Conservation (phyloP, 179 eudicot genomes). For the Actinidia arguta region DNA sequence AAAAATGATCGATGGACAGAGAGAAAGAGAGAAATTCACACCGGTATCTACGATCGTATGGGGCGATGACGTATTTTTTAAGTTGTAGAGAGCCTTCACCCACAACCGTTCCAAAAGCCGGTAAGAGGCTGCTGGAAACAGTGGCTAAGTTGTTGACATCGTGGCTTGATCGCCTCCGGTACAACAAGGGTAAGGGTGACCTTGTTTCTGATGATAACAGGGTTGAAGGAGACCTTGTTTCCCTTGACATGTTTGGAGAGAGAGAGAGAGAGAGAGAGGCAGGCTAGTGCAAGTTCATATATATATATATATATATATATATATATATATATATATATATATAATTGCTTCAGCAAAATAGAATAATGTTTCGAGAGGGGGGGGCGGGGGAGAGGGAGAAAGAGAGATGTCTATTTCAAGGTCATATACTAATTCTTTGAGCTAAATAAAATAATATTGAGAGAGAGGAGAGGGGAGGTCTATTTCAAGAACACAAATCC, state of each 20-base stretch:
- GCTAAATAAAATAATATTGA: no score
- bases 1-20: no score
- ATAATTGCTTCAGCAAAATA: no score
- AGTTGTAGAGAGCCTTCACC: slow-evolving; percentile 42
- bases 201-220: slow-evolving; percentile 25
- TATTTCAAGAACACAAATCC: no score
- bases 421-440: no score
- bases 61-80: slow-evolving; percentile 44
- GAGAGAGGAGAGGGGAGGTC: no score
- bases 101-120: slow-evolving; percentile 60
- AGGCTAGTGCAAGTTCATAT: neutral
- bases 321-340: no score
- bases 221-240: slow-evolving; percentile 18
- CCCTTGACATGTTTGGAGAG: slow-evolving; percentile 13
- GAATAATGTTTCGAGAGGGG: no score
- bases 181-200: slow-evolving; percentile 41
- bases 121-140: slow-evolving; percentile 60
- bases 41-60: slow-evolving; percentile 60
- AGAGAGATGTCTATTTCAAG: no score
- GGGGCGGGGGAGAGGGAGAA: no score
- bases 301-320: no score
- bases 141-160: slow-evolving; percentile 46
- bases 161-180: slow-evolving; percentile 39
- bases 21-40: neutral
- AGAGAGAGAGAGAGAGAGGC: neutral